These are phyloP conservation scores for Collybia sordida DNA, from an alignment of 768 basidiomycete species.

Conservation along the genomic window DNA sequence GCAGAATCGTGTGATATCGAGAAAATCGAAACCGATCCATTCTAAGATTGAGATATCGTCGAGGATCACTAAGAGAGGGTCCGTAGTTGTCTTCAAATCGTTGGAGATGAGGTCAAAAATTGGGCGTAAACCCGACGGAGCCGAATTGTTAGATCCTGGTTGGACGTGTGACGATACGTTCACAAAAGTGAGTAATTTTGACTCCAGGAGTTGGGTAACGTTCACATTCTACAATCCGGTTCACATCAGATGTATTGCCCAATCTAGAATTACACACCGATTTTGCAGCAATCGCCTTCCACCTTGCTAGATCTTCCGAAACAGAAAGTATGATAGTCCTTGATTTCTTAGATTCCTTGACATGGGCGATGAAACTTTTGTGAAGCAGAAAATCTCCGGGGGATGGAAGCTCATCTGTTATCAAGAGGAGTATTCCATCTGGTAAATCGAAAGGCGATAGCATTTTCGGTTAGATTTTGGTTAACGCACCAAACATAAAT, in stretches of 20 bases:
- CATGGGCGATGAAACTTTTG: conserved; percentile 44
- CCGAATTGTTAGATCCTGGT: conserved; percentile 16
- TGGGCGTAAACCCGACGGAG: conserved; percentile 25
- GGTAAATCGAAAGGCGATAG: conserved; percentile 56
- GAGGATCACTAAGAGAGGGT: conserved; percentile 52
- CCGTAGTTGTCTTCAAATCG: conserved; percentile 14
- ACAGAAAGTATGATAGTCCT: conserved; percentile 55
- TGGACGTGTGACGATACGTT: conserved; percentile 44
- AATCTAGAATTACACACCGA: conserved; percentile 43
- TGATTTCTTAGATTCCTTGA: conserved; percentile 41
- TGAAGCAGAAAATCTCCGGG: conserved; percentile 77
- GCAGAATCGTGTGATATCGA: conserved; percentile 54
- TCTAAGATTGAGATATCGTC: conserved; percentile 69
- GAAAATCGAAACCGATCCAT: conserved; percentile 62
- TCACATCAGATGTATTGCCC: neutral
- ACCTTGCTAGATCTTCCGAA: conserved; percentile 54
- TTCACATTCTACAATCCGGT: conserved; percentile 34
- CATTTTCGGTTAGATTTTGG: conserved; percentile 22
- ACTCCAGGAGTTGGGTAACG: conserved; percentile 31
- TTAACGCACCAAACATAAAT: too few relatives aligned
- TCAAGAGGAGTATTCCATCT: conserved; percentile 51
- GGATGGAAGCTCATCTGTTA: conserved; percentile 70
- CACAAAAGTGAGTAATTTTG: conserved; percentile 50
- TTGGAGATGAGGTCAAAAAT: conserved; percentile 36
- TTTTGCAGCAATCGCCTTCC: conserved; percentile 65